Percentiles rank a stretch among this genome's conserved stretches.
phyloP scores from a whole-genome alignment of 768 basidiomycete genomes.

The Terana coerulea region DNA sequence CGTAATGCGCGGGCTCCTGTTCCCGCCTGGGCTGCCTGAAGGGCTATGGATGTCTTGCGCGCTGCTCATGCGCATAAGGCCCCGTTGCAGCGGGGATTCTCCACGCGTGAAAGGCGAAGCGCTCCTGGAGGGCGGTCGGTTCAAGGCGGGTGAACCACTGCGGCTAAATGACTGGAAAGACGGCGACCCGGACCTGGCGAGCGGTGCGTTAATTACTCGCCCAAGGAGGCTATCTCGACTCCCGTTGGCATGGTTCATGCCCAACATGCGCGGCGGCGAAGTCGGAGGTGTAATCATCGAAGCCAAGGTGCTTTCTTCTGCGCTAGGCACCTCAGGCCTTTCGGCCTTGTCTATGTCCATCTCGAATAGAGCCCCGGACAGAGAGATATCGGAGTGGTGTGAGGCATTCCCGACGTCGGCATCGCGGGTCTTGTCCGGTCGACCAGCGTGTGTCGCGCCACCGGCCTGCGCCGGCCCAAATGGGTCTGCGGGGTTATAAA shows the following conservation, averaged over 20 bases:
- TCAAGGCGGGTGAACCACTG: constrained; percentile 12
- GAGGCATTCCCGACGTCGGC: neutral
- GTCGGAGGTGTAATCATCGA: constrained; percentile 10
- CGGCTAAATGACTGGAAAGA: constrained; percentile 11
- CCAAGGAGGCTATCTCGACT: constrained; percentile 9
- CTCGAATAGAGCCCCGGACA: constrained; percentile 31
- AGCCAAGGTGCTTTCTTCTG: neutral
- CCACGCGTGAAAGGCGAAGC: constrained; percentile 13
- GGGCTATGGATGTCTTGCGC: constrained; percentile 16
- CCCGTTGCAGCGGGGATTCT: neutral
- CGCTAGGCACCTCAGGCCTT: neutral
- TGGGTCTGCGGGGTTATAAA: too few species aligned
- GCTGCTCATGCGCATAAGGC: constrained; percentile 13
- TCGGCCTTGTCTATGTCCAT: constrained; percentile 22
- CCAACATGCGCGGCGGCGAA: constrained; percentile 6
- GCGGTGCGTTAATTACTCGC: neutral
- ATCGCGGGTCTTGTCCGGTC: neutral
- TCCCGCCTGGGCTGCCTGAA: constrained; percentile 21
- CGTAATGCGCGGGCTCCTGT: constrained; percentile 42
- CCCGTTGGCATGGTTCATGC: constrained; percentile 1
- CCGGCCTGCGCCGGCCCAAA: constrained; percentile 21
- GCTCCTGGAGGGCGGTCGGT: constrained; percentile 8
- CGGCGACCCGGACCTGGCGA: constrained; percentile 4
- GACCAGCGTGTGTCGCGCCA: neutral
- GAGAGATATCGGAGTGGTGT: constrained; percentile 34